Conservation (phyloP, 2,329 filamentous ascomycete species). For the Oidium heveae region DNA sequence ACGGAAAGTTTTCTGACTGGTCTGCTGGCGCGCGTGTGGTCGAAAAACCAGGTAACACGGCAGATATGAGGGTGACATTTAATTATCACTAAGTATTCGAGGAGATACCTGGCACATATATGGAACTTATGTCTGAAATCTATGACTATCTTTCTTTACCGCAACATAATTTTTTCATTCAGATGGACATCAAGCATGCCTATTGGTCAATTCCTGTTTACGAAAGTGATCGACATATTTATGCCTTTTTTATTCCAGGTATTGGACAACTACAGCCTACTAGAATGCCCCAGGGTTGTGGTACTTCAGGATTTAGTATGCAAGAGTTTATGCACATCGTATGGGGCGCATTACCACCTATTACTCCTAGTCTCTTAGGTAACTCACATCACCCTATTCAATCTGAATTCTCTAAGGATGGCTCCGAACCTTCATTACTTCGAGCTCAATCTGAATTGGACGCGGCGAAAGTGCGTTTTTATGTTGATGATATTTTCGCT, state of each 20-base stretch:
- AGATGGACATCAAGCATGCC: no score
- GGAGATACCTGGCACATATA: not conserved
- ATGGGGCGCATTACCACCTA: no score
- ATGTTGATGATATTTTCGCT: not conserved
- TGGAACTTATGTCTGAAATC: not conserved
- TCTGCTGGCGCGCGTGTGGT: not conserved
- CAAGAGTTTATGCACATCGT: no score
- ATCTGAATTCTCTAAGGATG: not conserved
- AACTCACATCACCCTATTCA: not conserved
- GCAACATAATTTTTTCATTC: no score
- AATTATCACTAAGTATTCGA: not conserved
- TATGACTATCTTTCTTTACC: slow-evolving; percentile 1
- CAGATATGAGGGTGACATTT: not conserved
- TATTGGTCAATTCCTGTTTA: no score
- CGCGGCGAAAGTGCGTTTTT: not conserved
- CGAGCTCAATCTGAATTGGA: not conserved
- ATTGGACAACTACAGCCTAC: no score
- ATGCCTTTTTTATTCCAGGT: no score
- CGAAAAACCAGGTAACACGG: not conserved
- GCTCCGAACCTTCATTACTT: not conserved
- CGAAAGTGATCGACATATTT: no score
- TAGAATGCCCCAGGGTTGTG: no score
- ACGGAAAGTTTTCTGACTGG: not conserved
- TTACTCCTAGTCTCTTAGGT: no score
- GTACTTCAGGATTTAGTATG: no score